phyloP scores from a whole-genome alignment of 1,284 basidiomycete species.

The Ceratobasidium sp. region DNA sequence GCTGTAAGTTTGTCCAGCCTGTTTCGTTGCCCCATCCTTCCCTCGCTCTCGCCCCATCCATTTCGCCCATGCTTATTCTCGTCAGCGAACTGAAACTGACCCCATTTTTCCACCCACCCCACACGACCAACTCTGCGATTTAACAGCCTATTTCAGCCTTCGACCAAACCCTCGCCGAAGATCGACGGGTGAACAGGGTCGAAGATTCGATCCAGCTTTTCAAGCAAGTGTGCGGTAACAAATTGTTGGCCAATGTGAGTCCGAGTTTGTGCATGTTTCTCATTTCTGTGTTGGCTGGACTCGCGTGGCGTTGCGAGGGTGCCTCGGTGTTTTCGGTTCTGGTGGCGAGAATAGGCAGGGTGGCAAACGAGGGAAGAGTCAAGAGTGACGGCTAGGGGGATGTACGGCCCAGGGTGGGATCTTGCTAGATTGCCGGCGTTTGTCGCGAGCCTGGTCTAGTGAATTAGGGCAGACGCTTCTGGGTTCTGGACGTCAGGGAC shows the following conservation, averaged over 20 bases:
- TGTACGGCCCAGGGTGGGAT: constrained; percentile 1
- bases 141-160: constrained; percentile 46
- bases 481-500: constrained; percentile 16
- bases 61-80: neutral
- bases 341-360: neutral
- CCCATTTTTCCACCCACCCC: constrained; percentile 13
- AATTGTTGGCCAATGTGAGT: constrained; percentile 50
- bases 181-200: constrained; percentile 61
- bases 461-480: neutral
- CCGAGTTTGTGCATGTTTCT: too few relatives aligned
- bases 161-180: constrained; percentile 47
- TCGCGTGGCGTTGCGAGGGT: neutral
- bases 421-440: neutral
- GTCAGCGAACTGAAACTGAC: neutral
- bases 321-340: neutral
- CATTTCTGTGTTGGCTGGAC: too few relatives aligned
- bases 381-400: neutral
- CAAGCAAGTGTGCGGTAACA: constrained; percentile 74
- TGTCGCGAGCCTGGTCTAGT: neutral
- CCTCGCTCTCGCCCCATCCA: neutral
- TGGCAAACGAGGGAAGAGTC: neutral
- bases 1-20: constrained; percentile 16
- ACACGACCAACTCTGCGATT: neutral
- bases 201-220: constrained; percentile 80
- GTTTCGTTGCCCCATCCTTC: neutral